A percentile compares a stretch with the other conserved stretches of the same genome.
Evolutionary conservation across 345 rosid species (phyloP).

Genomic region (Eucalyptus lansdowneana): DNA sequence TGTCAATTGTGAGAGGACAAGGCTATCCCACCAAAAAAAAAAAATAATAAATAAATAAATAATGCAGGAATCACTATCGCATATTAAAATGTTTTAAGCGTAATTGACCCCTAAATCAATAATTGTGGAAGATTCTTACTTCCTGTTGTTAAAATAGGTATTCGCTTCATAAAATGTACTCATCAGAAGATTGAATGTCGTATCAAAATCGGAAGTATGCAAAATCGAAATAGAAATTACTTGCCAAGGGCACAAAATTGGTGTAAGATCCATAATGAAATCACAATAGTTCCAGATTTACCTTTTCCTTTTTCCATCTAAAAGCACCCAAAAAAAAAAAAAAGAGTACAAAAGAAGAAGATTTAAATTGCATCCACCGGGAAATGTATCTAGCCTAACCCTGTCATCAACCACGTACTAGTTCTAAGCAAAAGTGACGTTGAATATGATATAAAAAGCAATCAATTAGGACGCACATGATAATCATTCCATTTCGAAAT

Average conservation of each 20-base stretch:
- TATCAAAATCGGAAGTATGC: too few relatives aligned
- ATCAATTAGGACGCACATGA: too few relatives aligned
- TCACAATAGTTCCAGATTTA: neutral
- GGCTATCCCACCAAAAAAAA: neutral
- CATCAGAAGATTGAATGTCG: neutral
- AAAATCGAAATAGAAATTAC: too few relatives aligned
- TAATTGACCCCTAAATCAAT: too few relatives aligned
- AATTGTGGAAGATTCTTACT: neutral
- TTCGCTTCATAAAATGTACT: neutral
- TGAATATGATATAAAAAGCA: neutral
- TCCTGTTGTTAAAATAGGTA: neutral
- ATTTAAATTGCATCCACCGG: neutral
- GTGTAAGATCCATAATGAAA: too few relatives aligned
- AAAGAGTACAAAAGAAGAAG: neutral
- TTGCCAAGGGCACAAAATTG: too few relatives aligned
- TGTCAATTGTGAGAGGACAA: neutral
- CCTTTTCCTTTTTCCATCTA: neutral
- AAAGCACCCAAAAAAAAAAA: neutral
- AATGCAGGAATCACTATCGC: neutral
- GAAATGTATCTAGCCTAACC: neutral
- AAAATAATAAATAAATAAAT: too few relatives aligned
- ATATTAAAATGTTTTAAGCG: neutral
- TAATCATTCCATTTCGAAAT: too few relatives aligned
- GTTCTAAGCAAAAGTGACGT: neutral
- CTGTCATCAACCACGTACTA: neutral